phyloP scores from a whole-genome alignment of 1,284 basidiomycete species.

The Ceratobasidium sp. region DNA sequence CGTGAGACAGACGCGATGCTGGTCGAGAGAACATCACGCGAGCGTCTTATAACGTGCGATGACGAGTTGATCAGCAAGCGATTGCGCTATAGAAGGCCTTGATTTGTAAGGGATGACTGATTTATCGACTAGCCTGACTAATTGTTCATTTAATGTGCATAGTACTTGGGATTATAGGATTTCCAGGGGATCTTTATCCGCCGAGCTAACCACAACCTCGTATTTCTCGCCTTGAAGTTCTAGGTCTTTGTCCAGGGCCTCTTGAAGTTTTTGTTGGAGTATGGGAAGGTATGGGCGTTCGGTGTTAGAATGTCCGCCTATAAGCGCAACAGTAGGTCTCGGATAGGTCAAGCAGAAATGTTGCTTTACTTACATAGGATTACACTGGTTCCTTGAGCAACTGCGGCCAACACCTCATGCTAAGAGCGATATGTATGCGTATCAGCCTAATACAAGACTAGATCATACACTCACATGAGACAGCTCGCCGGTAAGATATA shows the following conservation, averaged over 20 bases:
- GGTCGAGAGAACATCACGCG: conserved; percentile 9
- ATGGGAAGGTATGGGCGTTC: conserved; percentile 87
- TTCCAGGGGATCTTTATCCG: conserved; percentile 75
- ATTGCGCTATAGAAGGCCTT: background rate
- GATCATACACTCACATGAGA: conserved; percentile 72
- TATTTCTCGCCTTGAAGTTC: conserved; percentile 58
- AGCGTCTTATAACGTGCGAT: background rate
- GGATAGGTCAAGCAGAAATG: conserved; percentile 45
- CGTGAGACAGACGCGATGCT: conserved; percentile 11
- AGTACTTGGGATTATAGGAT: conserved; percentile 47
- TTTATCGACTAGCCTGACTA: too few species aligned
- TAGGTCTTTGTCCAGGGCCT: conserved; percentile 64
- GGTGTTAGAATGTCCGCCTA: conserved; percentile 87
- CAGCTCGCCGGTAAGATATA: conserved; percentile 95
- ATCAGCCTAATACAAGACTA: too few species aligned
- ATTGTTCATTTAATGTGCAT: too few species aligned
- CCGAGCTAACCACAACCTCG: conserved; percentile 71
- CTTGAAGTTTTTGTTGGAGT: conserved; percentile 72
- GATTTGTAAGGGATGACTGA: conserved; percentile 22
- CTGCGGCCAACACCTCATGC: conserved; percentile 86
- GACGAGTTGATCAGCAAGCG: background rate
- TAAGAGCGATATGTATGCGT: conserved; percentile 56
- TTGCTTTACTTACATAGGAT: conserved; percentile 78
- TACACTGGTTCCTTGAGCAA: conserved; percentile 80
- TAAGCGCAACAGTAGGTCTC: conserved; percentile 23